A percentile compares a stretch with the other conserved stretches of the same genome.
phyloP scores from a whole-genome alignment of 164 flowering plant species.

The Dillenia turbinata region DNA sequence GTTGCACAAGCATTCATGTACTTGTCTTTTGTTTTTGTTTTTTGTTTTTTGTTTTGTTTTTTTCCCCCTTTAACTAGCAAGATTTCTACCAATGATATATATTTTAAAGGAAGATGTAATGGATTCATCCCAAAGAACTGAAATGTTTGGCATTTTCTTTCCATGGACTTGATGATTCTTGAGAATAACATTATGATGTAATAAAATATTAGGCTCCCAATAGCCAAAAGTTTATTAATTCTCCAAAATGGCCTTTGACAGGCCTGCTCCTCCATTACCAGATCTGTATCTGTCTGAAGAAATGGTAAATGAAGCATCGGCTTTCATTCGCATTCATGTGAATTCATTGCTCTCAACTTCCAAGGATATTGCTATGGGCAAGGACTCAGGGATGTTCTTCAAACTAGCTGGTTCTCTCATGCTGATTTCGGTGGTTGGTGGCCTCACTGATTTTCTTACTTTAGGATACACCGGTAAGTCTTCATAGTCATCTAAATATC shows the following conservation, averaged over 20 bases:
- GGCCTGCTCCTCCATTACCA: constrained; percentile 93
- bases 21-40: too few species aligned
- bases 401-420: constrained; percentile 53
- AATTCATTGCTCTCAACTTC: constrained; percentile 53
- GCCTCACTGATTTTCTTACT: constrained; percentile 68
- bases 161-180: too few species aligned
- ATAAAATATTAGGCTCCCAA: too few species aligned
- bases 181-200: too few species aligned
- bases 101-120: too few species aligned
- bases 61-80: too few species aligned
- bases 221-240: too few species aligned
- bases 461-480: constrained; percentile 73
- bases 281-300: constrained; percentile 71
- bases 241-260: constrained; percentile 16
- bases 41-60: too few species aligned
- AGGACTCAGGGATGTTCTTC: constrained; percentile 57
- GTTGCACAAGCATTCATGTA: too few species aligned
- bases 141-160: too few species aligned
- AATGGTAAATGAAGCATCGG: constrained; percentile 44
- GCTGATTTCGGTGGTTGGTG: constrained; percentile 60
- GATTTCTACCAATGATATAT: too few species aligned
- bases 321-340: constrained; percentile 30
- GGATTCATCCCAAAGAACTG: too few species aligned
- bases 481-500: neutral
- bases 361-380: constrained; percentile 72